phyloP scores from a whole-genome alignment of 2,329 filamentous ascomycete species.

The Trichoderma sp. region DNA sequence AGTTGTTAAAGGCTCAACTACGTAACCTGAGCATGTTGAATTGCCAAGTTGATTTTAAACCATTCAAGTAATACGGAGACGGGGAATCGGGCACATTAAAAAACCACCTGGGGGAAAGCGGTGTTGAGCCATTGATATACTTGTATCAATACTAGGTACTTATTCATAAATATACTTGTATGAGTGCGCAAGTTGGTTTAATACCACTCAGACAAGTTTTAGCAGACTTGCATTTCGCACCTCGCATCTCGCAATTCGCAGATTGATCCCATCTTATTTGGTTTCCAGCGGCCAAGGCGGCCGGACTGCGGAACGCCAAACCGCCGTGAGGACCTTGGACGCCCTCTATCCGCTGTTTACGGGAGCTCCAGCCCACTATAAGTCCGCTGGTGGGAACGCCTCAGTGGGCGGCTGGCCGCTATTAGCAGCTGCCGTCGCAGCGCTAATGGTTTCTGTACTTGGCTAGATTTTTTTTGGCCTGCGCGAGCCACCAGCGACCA shows the following conservation, averaged over 20 bases:
- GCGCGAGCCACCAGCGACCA: not conserved
- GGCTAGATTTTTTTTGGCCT: not conserved
- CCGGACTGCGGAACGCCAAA: not conserved
- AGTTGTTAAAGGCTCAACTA: not conserved
- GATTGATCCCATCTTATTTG: not conserved
- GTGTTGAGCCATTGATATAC: not conserved
- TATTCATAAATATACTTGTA: not conserved
- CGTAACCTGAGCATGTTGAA: not conserved
- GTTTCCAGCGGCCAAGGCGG: not conserved
- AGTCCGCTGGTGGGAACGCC: conserved; percentile 13
- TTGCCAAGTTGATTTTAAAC: not conserved
- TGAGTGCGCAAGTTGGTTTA: not conserved
- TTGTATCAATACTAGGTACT: not conserved
- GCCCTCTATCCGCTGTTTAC: not conserved
- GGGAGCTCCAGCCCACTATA: not conserved
- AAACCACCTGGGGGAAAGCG: not conserved
- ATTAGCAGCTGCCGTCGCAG: conserved; percentile 4
- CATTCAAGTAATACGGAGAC: not conserved
- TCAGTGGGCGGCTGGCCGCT: conserved; percentile 22
- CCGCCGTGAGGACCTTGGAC: conserved; percentile 12
- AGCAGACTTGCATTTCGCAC: not conserved
- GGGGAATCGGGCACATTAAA: not conserved
- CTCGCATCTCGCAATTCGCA: not conserved
- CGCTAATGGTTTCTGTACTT: not conserved
- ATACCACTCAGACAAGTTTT: not conserved